Base-by-base conservation (phyloP, 148 eudicot species). In the Vaccinium macrocarpon region DNA sequence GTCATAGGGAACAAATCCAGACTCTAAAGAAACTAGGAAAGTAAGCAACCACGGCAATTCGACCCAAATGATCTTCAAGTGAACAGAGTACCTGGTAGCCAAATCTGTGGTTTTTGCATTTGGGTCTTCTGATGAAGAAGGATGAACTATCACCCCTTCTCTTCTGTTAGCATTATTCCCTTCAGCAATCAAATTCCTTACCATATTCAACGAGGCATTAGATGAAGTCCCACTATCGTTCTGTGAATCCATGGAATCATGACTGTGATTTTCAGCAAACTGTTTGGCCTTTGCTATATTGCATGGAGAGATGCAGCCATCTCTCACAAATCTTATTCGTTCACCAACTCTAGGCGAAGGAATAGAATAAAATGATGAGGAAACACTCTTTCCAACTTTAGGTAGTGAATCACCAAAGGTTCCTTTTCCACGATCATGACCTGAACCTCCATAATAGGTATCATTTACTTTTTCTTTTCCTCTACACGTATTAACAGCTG, bases 251-350 rank as follows among this genome's bases (percentile, higher is more conserved):
- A 72, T 74, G 78, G 82, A 76, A 62, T 75, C 56, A 59, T 48
- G 84, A 76, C 80, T 78, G 46, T 89, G 85, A 82, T 86, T 88
- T 80, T 84, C 95, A 66, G 87, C 84, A 53, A 82, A 55, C 78
- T 84, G 88, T 82, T 91, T 93, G 52, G 86, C 91, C 87, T 93
- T 96, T 80, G 86, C 94, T 85, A 93, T 88, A 85, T 94, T 95
- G 61, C 68, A 85, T n/a, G 98, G 98, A 83, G 97, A 92, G 81
- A 92, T 93, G 85, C 92, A 91, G 84, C 99, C 98, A 91, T 92
- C 93, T 32, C 93, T 85, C 46, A 96, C 99, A 91, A 93, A 88
- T 82, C 89, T 93, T 87, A 88, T 93, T 74, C 84, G 90, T 82
- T 84, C 84, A 81, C 46, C 73, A 21, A 80, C 74, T 83, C 84